Evolutionary conservation across 257 asterid species (phyloP), one percentile per base, ranked within the genome.

Genomic region (Salvia hispanica): DNA sequence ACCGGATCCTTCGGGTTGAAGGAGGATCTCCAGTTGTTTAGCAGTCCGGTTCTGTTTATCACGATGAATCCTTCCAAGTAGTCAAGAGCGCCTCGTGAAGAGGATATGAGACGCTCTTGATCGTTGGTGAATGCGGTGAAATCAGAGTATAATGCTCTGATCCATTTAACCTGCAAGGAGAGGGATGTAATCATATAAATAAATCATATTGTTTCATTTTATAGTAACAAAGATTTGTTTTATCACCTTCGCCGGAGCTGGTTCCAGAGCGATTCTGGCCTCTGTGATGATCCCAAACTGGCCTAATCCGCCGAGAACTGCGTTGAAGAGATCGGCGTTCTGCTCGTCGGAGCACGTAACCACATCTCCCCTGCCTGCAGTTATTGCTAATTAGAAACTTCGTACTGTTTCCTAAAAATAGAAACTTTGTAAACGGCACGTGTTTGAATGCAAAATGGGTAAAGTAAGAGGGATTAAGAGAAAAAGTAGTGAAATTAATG

Each of bases 261-360:
- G 75, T 63, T 87, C 91, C 1, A 92, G 92, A n/a, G 88, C 84
- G 40, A 89, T 89, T 72, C 95, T 78, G 8, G 96, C 98, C 46
- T 72, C 66, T 5, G 96, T 92, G 31, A 92, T 89, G 68, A 92
- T 68, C 3, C 98, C 98, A 64, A 92, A 89, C 54, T 92, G 95
- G 56, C 96, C 98, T 51, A 92, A 66, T 70, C 98, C 98, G 10
- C 98, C 98, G 11, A 89, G 91, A 6, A 84, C 95, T 3, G 81
- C 89, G 12, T 84, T 67, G 75, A 92, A 92, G 69, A 89, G 82
- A 78, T 92, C 96, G 0, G 77, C 67, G 47, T 89, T 83, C 58
- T 81, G 60, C 72, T 83, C 78, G 43, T 80, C 87, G 7, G 98
- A 87, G 73, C 98, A 92, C 14, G 77, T 76, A 40, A 84, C 69